These are phyloP conservation scores for Candida anutae DNA, from an alignment of 1,139 yeast species.

Conservation along the genomic window DNA sequence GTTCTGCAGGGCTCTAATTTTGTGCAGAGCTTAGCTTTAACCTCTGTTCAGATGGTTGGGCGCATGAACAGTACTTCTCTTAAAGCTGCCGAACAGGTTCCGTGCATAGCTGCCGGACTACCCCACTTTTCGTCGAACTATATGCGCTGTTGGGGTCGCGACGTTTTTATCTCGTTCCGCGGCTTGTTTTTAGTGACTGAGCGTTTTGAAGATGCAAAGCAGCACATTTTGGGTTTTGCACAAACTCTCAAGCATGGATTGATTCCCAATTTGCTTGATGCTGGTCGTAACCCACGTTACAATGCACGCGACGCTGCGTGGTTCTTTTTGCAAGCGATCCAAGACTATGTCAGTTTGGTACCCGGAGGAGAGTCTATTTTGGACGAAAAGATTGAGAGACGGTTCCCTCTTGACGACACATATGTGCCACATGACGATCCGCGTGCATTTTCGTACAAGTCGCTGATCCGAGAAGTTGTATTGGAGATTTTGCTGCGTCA, in stretches of 20 bases:
- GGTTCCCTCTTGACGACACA: constrained; percentile 87
- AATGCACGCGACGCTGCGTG: constrained; percentile 97
- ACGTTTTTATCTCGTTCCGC: constrained; percentile 79
- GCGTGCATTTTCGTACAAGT: constrained; percentile 64
- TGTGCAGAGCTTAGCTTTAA: constrained; percentile 70
- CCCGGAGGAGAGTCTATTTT: constrained; percentile 67
- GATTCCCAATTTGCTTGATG: constrained; percentile 87
- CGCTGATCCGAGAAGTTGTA: constrained; percentile 66
- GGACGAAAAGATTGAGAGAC: constrained; percentile 63
- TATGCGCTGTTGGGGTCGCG: constrained; percentile 99
- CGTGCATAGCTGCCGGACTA: constrained; percentile 90
- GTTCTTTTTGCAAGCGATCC: constrained; percentile 85
- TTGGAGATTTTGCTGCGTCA: constrained; percentile 80
- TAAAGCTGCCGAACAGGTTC: constrained; percentile 52
- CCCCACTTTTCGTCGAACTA: constrained; percentile 88
- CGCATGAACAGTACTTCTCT: constrained; percentile 67
- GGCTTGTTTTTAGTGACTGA: constrained; percentile 77
- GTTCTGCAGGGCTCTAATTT: constrained; percentile 62
- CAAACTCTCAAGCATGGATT: constrained; percentile 90
- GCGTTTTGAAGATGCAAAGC: constrained; percentile 69
- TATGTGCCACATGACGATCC: constrained; percentile 64
- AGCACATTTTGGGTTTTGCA: constrained; percentile 82
- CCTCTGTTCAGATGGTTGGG: constrained; percentile 87
- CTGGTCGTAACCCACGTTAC: constrained; percentile 89
- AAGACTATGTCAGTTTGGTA: constrained; percentile 63